phyloP scores from a whole-genome alignment of 805 yeast species.

The Candida vartiovaarae region DNA sequence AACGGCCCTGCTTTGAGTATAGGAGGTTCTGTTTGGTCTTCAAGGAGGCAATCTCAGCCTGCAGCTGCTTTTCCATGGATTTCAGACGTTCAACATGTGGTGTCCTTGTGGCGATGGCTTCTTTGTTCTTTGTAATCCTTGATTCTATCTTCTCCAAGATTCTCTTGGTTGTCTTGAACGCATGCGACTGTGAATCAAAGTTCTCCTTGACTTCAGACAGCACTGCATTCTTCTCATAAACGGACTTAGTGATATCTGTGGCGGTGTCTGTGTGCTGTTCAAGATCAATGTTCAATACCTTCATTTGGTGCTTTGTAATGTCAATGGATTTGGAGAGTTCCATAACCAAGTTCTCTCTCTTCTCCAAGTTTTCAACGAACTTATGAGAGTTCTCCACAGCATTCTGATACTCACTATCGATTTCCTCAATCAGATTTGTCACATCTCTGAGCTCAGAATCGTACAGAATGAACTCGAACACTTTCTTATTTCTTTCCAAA shows the following conservation, averaged over 20 bases:
- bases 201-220: conserved; percentile 29
- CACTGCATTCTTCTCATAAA: conserved; percentile 44
- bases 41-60: conserved; percentile 32
- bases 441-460: conserved; percentile 69
- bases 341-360: conserved; percentile 47
- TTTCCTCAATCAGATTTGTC: conserved; percentile 48
- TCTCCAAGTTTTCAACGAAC: conserved; percentile 49
- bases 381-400: conserved; percentile 45
- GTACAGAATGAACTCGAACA: conserved; percentile 65
- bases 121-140: conserved; percentile 28
- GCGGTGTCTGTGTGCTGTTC: conserved; percentile 44
- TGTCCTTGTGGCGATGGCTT: conserved; percentile 27
- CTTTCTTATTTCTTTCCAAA: conserved; percentile 59
- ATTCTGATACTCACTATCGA: conserved; percentile 51
- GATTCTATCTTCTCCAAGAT: conserved; percentile 18
- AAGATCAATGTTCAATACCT: conserved; percentile 49
- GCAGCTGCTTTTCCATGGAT: conserved; percentile 33
- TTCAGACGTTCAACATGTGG: conserved; percentile 37
- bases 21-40: conserved; percentile 51
- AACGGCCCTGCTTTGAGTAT: conserved; percentile 66
- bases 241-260: conserved; percentile 38
- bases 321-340: conserved; percentile 40
- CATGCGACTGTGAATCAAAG: conserved; percentile 31
- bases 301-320: conserved; percentile 39
- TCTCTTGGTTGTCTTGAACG: conserved; percentile 20